Conservation (phyloP, 805 yeast genomes). For the Metschnikowia peoriensis region DNA sequence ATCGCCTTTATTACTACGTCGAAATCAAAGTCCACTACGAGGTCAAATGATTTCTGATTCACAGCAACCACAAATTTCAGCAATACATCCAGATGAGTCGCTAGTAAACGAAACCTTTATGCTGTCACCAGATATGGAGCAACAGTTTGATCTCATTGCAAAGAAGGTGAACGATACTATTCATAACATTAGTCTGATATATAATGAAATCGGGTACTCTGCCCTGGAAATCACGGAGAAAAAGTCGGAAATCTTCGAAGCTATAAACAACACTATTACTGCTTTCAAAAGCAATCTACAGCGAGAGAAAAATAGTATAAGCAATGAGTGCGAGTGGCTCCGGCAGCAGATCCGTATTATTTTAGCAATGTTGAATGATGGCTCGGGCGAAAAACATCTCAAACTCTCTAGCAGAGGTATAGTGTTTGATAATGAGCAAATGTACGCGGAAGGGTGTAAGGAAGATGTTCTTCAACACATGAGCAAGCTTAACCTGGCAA, state of each 20-base stretch:
- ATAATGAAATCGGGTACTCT: slow-evolving; percentile 55
- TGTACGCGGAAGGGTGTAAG: slow-evolving; percentile 30
- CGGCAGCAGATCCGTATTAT: slow-evolving; percentile 42
- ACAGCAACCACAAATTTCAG: not conserved
- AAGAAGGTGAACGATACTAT: slow-evolving; percentile 37
- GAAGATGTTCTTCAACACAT: slow-evolving; percentile 24
- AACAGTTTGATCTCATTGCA: slow-evolving; percentile 32
- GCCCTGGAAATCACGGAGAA: slow-evolving; percentile 47
- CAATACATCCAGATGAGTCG: not conserved
- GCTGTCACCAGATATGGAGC: slow-evolving; percentile 8
- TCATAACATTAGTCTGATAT: slow-evolving; percentile 44
- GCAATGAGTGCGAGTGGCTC: slow-evolving; percentile 45
- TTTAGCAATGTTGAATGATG: slow-evolving; percentile 39
- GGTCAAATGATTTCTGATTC: not conserved
- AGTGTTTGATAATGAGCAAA: slow-evolving; percentile 26
- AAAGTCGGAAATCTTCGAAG: slow-evolving; percentile 48
- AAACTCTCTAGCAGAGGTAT: slow-evolving; percentile 27
- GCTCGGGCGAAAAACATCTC: slow-evolving; percentile 26
- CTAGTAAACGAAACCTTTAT: not conserved
- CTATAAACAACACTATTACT: slow-evolving; percentile 48
- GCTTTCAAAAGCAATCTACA: slow-evolving; percentile 19
- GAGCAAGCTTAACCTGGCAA: slow-evolving; percentile 2
- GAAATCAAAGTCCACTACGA: slow-evolving; percentile 2
- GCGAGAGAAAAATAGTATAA: slow-evolving; percentile 35
- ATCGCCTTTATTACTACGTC: not conserved